Evolutionary conservation across 805 yeast species (phyloP), one percentile per base, ranked within the genome.

Genomic region (Wickerhamiella galacta): DNA sequence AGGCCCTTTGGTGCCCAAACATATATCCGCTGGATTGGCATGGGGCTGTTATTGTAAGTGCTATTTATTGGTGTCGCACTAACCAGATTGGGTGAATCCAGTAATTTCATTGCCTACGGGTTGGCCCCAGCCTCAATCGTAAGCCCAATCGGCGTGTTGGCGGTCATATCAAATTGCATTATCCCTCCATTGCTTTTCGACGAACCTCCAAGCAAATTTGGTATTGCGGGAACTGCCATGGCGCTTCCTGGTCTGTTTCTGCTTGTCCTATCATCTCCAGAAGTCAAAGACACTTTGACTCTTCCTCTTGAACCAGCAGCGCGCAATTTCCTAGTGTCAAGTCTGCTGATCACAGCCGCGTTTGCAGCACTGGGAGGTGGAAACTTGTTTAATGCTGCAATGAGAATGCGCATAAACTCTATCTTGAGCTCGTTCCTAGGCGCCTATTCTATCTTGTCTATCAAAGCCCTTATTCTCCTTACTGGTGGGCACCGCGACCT

Each of bases 71-170:
- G 20, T 9, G 17, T 45, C 9, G 18, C 12, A 25, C 19, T 18
- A 25, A 31, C 34, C 16, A 18, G 25, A 40, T 3, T 51, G 3
- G 70, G 71, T 3, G 71, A 66, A 38, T 44, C 55, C 8, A 63
- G 66, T 6, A 65, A 63, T 41, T 63, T 66, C 37, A 45, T 65
- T 7, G 67, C 68, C 10, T 64, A 63, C 39, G 71, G 71, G 0
- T 47, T 63, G 28, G 62, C 66, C 0, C 67, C 68, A 1, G 64
- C 64, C 4, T 56, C 63, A 8, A 51, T 63, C 3, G 68, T 66
- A 12, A 60, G 67, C 4, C 68, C 71, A 0, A 38, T 66, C 20
- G 71, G 71, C 4, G 68, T 66, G 1, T 61, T 64, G 23, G 64
- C 70, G 1, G 53, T 63, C 15, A 52, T 66, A 1, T 56, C 69